These are phyloP conservation scores for Pittosporum tobira DNA, from an alignment of 129 eudicot genomes.

Conservation along the genomic window DNA sequence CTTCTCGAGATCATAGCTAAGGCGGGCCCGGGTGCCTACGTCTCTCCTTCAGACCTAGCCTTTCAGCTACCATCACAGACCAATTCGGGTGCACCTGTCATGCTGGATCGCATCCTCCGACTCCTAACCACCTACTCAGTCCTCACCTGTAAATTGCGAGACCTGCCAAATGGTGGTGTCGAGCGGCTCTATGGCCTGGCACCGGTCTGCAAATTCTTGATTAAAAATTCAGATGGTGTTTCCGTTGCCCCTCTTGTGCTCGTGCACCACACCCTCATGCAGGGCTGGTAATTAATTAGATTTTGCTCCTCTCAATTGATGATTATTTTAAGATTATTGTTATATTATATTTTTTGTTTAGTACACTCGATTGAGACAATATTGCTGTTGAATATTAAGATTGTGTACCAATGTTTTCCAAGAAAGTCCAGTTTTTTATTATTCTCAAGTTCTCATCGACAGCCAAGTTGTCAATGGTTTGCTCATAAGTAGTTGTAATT, in stretches of 20 bases:
- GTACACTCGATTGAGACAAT: too few species aligned
- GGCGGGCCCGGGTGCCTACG: constrained; percentile 45
- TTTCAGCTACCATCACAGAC: constrained; percentile 49
- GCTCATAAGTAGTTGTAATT: too few species aligned
- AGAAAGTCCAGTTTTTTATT: too few species aligned
- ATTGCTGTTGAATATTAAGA: too few species aligned
- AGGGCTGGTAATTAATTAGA: constrained; percentile 52
- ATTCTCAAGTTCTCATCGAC: too few species aligned
- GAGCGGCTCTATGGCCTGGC: constrained; percentile 76
- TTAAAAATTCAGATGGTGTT: constrained; percentile 71
- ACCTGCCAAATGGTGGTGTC: constrained; percentile 30
- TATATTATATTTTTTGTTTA: too few species aligned
- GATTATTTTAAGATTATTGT: too few species aligned
- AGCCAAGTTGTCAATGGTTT: too few species aligned
- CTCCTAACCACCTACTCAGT: constrained; percentile 56
- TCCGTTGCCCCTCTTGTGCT: constrained; percentile 67
- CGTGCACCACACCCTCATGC: constrained; percentile 86
- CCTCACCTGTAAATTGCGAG: constrained; percentile 34
- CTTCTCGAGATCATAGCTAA: constrained; percentile 52
- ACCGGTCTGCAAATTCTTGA: constrained; percentile 81
- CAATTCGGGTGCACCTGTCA: constrained; percentile 51
- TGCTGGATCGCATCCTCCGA: constrained; percentile 77
- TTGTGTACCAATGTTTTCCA: too few species aligned
- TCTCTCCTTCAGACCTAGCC: constrained; percentile 48
- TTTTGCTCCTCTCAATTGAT: too few species aligned